A percentile compares a stretch with the other conserved stretches of the same genome.
Conservation (phyloP, 2,329 filamentous ascomycete genomes). For the Chalaropsis thielavioides region DNA sequence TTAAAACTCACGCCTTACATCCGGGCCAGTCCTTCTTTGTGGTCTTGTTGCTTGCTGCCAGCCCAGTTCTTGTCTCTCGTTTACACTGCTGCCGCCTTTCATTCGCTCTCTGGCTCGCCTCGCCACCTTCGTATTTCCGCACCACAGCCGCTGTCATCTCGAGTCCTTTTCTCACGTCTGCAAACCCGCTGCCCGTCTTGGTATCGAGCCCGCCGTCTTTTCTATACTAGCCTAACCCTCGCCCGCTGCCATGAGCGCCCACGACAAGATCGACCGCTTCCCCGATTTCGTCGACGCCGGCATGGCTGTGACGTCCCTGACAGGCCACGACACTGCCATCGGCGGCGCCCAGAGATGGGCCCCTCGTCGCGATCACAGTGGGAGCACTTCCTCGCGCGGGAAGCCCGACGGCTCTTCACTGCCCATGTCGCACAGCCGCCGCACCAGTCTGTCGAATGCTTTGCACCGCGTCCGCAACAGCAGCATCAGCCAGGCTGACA, state of each 20-base stretch:
- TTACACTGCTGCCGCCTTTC: not conserved
- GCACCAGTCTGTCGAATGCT: constrained; percentile 44
- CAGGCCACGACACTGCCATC: constrained; percentile 9
- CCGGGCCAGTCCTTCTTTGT: not conserved
- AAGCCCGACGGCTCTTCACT: not conserved
- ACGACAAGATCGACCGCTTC: constrained; percentile 38
- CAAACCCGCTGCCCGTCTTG: no score
- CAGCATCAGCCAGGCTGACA: constrained; percentile 84
- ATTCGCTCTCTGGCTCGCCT: not conserved
- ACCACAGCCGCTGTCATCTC: not conserved
- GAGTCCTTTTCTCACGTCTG: not conserved
- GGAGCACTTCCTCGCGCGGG: constrained; percentile 22
- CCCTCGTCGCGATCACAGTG: constrained; percentile 15
- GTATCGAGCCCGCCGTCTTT: not conserved
- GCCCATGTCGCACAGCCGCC: constrained; percentile 7
- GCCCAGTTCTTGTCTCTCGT: constrained; percentile 6
- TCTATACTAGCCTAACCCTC: not conserved
- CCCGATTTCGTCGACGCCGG: constrained; percentile 37
- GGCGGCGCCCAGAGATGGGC: constrained; percentile 13
- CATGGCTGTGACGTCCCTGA: constrained; percentile 20
- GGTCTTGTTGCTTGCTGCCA: not conserved
- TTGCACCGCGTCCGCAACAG: constrained; percentile 69
- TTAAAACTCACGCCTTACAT: not conserved
- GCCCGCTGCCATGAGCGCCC: constrained; percentile 15
- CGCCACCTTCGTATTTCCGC: not conserved